Percentiles rank a stretch among this genome's conserved stretches.
These are phyloP conservation scores for Eimeria tenella DNA, from an alignment of 169 alveolate genomes.

Conservation along the genomic window DNA sequence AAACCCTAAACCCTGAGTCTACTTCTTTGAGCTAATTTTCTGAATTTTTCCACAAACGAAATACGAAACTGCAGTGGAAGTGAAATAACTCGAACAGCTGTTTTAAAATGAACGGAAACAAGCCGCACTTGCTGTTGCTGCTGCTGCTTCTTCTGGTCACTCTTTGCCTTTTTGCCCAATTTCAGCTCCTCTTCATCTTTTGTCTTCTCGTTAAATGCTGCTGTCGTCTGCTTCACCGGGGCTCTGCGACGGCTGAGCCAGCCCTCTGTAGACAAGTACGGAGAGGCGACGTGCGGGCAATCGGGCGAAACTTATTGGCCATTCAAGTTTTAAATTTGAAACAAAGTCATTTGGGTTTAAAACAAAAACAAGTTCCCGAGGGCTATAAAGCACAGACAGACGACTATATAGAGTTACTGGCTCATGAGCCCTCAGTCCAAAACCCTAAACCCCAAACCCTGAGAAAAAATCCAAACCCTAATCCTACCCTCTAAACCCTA, in stretches of 20 bases:
- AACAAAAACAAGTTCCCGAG: neutral
- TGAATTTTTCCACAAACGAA: no score
- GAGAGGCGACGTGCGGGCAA: no score
- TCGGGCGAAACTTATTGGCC: neutral
- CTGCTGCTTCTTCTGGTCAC: conserved; percentile 77
- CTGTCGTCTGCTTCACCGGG: conserved; percentile 74
- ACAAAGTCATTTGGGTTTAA: neutral
- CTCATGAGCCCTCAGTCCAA: neutral
- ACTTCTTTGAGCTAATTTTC: no score
- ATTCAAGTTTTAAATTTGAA: neutral
- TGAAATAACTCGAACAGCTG: neutral
- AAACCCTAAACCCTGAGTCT: no score
- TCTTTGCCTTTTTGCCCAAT: conserved; percentile 74
- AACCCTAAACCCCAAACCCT: conserved; percentile 3
- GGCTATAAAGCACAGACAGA: neutral
- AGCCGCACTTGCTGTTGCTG: conserved; percentile 64
- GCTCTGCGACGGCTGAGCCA: conserved; percentile 69
- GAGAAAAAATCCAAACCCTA: no score
- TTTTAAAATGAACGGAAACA: neutral
- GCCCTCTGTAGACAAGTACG: conserved; percentile 27
- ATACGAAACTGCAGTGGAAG: neutral
- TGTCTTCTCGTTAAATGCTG: conserved; percentile 74
- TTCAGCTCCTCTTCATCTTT: conserved; percentile 73
- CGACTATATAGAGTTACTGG: neutral
- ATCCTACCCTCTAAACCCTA: neutral